phyloP scores from a whole-genome alignment of 2,329 filamentous ascomycete genomes.

The Annulohypoxylon truncatum region DNA sequence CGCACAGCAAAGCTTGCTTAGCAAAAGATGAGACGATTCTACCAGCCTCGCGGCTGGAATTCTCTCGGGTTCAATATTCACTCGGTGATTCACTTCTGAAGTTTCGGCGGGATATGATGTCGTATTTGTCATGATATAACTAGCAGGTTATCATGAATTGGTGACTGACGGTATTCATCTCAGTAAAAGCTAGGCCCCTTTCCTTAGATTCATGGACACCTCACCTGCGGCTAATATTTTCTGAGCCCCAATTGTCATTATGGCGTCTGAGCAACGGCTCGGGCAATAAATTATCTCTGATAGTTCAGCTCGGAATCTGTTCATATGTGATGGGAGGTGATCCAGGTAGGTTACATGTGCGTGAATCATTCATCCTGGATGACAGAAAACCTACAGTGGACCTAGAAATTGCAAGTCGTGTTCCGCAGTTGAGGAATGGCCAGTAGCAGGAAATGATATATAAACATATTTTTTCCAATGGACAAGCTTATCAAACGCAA shows the following conservation, averaged over 20 bases:
- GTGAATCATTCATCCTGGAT: background rate
- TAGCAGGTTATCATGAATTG: background rate
- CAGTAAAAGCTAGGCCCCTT: background rate
- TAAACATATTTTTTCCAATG: background rate
- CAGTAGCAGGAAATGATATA: background rate
- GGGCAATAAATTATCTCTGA: background rate
- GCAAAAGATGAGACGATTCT: conserved; percentile 1
- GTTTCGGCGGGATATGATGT: background rate
- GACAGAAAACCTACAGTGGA: background rate
- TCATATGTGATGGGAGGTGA: background rate
- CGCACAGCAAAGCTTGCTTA: background rate
- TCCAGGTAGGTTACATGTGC: background rate
- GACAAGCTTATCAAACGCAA: background rate
- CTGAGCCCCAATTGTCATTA: background rate
- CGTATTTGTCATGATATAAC: background rate
- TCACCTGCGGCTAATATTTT: background rate
- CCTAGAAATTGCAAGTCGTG: background rate
- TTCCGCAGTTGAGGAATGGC: background rate
- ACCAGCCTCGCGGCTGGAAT: conserved; percentile 7
- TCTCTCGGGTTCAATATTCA: background rate
- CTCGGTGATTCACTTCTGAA: background rate
- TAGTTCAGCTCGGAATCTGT: background rate
- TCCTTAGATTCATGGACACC: background rate
- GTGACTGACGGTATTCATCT: background rate
- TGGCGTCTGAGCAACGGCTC: background rate